Evolutionary conservation across 164 flowering plant genomes (phyloP).

Genomic region (Berberis vulgaris): DNA sequence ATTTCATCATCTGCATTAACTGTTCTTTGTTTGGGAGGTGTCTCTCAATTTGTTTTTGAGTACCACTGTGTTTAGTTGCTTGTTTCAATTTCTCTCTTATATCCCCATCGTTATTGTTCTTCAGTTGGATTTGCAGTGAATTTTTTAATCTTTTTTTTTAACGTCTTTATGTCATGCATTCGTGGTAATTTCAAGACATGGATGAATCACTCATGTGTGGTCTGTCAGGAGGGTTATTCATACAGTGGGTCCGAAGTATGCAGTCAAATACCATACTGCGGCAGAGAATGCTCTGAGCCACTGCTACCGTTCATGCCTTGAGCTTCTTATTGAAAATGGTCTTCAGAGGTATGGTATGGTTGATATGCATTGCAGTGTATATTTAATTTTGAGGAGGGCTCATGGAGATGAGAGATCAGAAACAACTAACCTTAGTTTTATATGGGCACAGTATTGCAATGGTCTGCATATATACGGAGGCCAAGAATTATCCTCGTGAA

Average conservation of each 20-base stretch:
- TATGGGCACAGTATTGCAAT: slow-evolving; percentile 79
- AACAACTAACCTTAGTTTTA: slow-evolving; percentile 6
- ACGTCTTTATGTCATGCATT: too few relatives aligned
- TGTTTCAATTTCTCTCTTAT: too few relatives aligned
- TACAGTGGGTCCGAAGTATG: slow-evolving; percentile 99
- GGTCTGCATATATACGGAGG: slow-evolving; percentile 93
- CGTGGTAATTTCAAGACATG: not conserved
- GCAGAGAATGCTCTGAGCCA: slow-evolving; percentile 99
- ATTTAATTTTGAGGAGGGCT: not conserved
- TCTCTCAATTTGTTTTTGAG: too few relatives aligned
- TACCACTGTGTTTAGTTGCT: too few relatives aligned
- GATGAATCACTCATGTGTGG: not conserved
- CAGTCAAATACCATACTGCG: slow-evolving; percentile 97
- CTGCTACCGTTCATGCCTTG: slow-evolving; percentile 97
- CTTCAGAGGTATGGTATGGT: slow-evolving; percentile 47
- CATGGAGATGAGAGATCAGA: slow-evolving; percentile 1
- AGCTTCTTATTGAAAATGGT: slow-evolving; percentile 90
- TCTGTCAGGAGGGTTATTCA: slow-evolving; percentile 84
- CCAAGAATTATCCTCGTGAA: slow-evolving; percentile 97
- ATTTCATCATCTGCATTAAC: too few relatives aligned
- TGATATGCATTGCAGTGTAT: not conserved
- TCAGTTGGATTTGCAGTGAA: too few relatives aligned
- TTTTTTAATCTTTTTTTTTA: too few relatives aligned
- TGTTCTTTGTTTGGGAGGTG: too few relatives aligned
- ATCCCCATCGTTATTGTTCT: too few relatives aligned